A percentile compares a stretch with the other conserved stretches of the same genome.
Conservation (phyloP, 78 protist genomes). For the Speleostelium caveatum region DNA sequence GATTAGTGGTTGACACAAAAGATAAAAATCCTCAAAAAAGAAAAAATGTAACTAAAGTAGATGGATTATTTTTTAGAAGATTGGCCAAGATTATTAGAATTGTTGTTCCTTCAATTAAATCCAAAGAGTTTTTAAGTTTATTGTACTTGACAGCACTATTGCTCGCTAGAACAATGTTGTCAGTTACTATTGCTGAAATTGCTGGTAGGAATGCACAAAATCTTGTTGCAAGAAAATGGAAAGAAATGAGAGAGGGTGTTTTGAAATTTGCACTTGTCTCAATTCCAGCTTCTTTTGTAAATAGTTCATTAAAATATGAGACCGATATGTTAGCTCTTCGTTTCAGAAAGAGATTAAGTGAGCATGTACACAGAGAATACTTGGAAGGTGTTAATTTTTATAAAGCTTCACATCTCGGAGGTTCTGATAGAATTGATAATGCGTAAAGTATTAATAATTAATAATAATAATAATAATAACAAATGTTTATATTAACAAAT, state of each 20-base stretch:
- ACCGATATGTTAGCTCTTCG: constrained; percentile 79
- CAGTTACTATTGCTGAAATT: constrained; percentile 80
- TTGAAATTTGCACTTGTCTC: constrained; percentile 77
- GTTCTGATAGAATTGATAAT: constrained; percentile 73
- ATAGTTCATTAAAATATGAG: constrained; percentile 72
- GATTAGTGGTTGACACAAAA: constrained; percentile 43
- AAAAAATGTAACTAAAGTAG: constrained; percentile 51
- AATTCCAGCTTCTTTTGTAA: constrained; percentile 78
- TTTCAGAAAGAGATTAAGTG: constrained; percentile 73
- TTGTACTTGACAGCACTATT: constrained; percentile 63
- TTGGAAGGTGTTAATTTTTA: constrained; percentile 84
- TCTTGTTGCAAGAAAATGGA: constrained; percentile 71
- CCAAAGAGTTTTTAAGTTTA: constrained; percentile 71
- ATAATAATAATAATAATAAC: background rate
- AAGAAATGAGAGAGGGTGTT: constrained; percentile 62
- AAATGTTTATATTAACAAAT: background rate
- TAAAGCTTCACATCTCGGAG: constrained; percentile 83
- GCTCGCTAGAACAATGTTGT: constrained; percentile 79
- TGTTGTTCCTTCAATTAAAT: constrained; percentile 54
- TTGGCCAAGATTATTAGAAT: constrained; percentile 75
- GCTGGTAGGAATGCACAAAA: constrained; percentile 83
- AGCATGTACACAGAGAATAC: constrained; percentile 74
- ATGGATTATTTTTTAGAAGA: constrained; percentile 74
- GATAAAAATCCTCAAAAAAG: constrained; percentile 11
- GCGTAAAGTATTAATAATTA: constrained; percentile 75